Evolutionary conservation across 1,284 basidiomycete species (phyloP).

Genomic region (Cutaneotrichosporon arboriforme): DNA sequence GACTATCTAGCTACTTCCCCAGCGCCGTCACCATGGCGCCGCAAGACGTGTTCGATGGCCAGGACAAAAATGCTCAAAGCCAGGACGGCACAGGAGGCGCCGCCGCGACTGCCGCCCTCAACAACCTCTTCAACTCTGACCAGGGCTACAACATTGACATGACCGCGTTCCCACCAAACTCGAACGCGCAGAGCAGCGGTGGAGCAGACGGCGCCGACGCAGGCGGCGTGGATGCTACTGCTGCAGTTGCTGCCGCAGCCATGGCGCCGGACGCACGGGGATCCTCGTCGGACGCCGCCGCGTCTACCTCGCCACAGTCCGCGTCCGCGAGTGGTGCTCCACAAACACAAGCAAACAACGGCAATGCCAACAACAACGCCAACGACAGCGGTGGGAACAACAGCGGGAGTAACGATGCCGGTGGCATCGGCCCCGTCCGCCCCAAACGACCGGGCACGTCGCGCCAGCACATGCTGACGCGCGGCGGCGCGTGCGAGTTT

Average conservation of each 20-base stretch:
- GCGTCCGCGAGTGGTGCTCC: no score
- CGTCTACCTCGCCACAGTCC: neutral
- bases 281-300: neutral
- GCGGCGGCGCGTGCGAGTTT: constrained; percentile 47
- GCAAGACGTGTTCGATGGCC: neutral
- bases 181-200: neutral
- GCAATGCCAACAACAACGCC: no score
- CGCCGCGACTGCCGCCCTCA: constrained; percentile 13
- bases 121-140: constrained; percentile 9
- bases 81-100: neutral
- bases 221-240: neutral
- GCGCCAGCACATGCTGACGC: constrained; percentile 40
- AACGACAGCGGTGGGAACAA: neutral
- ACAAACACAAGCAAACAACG: no score
- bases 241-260: neutral
- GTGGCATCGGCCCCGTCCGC: neutral
- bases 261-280: neutral
- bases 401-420: no score
- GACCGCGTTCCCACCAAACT: constrained; percentile 3
- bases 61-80: neutral
- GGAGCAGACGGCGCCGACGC: neutral
- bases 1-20: no score
- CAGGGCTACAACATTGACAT: constrained; percentile 13
- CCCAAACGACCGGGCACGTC: constrained; percentile 38
- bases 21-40: neutral